Evolutionary conservation across 495 filamentous ascomycete species (phyloP), one percentile per base, ranked within the genome.

Genomic region (Recurvomyces mirabilis): DNA sequence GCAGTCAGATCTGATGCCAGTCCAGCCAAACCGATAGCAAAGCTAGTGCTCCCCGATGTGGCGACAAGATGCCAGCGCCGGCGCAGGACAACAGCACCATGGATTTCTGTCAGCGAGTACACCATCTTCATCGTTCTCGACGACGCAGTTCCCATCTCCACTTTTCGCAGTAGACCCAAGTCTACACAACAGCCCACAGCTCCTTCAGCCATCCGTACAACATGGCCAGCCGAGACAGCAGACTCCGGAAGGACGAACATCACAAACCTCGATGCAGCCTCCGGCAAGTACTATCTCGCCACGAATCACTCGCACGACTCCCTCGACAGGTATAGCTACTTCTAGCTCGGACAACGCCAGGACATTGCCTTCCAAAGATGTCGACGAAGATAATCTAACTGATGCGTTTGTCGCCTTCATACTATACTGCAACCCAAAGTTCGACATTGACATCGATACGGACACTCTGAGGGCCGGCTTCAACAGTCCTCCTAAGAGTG

Each of bases 351-450:
- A n/a, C n/a, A n/a, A n/a, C n/a, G n/a, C n/a, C n/a, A n/a, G n/a
- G n/a, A n/a, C n/a, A n/a, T n/a, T n/a, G n/a, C 91, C 91, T 17
- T 70, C 81, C 17, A 73, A 70, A 24, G 71, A 78, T 34, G 76
- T 94, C 10, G 81, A 74, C 4, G 74, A 34, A 26, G 74, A 74
- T 9, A 81, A 77, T 3, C 78, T 98, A 46, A 87, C 93, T 50
- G 81, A 93, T 59, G 79, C 87, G 21, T 98, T 89, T 60, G 80
- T 87, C 45, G 57, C 69, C 51, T 98, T 95, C 56, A 82, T 98
- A 49, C 69, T 98, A 33, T 87, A 93, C 66, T 95, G 91, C 52
- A 68, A 68, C 46, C 64, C 64, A 13, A 51, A 45, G 14, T 64
- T 68, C 32, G 26, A 60, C 1, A 49, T 59, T 21, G 43, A 55